Evolutionary conservation across 371 early-diverging fungal genomes (phyloP).

Genomic region (Syncephalastrum racemosum): DNA sequence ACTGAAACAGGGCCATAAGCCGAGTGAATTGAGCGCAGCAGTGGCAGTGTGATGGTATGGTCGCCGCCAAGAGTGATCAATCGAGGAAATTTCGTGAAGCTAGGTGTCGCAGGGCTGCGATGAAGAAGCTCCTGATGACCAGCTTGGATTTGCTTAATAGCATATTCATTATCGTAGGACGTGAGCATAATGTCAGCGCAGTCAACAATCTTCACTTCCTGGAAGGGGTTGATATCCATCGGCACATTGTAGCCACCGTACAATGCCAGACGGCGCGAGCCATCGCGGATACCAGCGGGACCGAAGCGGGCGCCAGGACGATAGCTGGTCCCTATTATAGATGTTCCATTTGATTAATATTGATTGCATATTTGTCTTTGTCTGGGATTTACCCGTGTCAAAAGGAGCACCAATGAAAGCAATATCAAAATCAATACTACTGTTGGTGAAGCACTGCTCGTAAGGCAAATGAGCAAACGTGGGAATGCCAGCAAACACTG

Average conservation of each 20-base stretch:
- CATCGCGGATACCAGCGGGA: constrained; percentile 31
- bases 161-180: constrained; percentile 20
- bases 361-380: not conserved
- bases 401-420: constrained; percentile 30
- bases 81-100: constrained; percentile 10
- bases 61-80: constrained; percentile 28
- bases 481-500: constrained; percentile 25
- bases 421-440: constrained; percentile 18
- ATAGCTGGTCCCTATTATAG: constrained; percentile 2
- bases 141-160: constrained; percentile 13
- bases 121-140: constrained; percentile 19
- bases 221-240: constrained; percentile 24
- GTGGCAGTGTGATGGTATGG: constrained; percentile 24
- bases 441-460: constrained; percentile 16
- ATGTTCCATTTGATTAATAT: not conserved
- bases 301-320: constrained; percentile 35
- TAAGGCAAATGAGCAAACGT: constrained; percentile 33
- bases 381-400: constrained; percentile 16
- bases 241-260: constrained; percentile 26
- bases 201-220: constrained; percentile 20
- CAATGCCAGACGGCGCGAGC: constrained; percentile 17
- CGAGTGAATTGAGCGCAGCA: constrained; percentile 19
- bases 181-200: constrained; percentile 29
- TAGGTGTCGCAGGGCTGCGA: constrained; percentile 11
- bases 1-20: constrained; percentile 31